Evolutionary conservation across 306 rosid genomes (phyloP).

Genomic region (Luffa acutangula): DNA sequence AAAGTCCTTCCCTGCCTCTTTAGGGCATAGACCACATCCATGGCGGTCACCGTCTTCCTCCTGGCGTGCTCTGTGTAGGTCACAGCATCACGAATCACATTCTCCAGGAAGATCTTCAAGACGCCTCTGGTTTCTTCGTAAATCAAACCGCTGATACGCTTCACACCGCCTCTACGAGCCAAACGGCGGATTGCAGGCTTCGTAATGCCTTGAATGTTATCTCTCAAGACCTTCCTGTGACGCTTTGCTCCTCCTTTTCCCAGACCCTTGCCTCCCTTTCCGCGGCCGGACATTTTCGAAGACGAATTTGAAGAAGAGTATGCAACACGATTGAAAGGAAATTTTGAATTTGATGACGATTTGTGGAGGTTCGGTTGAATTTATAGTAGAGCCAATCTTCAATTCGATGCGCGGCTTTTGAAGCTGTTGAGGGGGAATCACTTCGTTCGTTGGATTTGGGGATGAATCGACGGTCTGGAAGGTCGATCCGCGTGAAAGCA

Average conservation of each 20-base stretch:
- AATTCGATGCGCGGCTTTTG: background rate
- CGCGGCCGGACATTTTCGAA: background rate
- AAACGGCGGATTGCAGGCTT: conserved; percentile 5
- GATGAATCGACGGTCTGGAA: background rate
- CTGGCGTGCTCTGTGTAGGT: background rate
- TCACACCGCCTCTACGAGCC: background rate
- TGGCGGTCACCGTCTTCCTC: conserved; percentile 3
- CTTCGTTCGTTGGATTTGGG: background rate
- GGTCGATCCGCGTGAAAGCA: background rate
- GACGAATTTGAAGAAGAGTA: background rate
- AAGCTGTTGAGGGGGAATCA: background rate
- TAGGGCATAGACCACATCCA: background rate
- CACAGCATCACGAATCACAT: background rate
- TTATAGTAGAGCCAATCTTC: background rate
- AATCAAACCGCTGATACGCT: background rate
- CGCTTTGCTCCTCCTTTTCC: conserved; percentile 3
- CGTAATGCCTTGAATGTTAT: background rate
- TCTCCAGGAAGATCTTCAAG: background rate
- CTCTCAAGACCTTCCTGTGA: background rate
- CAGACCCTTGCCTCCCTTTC: conserved; percentile 1
- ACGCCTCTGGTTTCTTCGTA: conserved; percentile 1
- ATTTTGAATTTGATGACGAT: background rate
- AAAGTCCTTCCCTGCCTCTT: conserved; percentile 1
- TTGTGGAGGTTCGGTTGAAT: background rate
- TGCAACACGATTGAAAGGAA: background rate